A percentile compares a stretch with the other conserved stretches of the same genome.
Evolutionary conservation across 495 filamentous ascomycete genomes (phyloP).

Genomic region (Hypoxylon fuscum): DNA sequence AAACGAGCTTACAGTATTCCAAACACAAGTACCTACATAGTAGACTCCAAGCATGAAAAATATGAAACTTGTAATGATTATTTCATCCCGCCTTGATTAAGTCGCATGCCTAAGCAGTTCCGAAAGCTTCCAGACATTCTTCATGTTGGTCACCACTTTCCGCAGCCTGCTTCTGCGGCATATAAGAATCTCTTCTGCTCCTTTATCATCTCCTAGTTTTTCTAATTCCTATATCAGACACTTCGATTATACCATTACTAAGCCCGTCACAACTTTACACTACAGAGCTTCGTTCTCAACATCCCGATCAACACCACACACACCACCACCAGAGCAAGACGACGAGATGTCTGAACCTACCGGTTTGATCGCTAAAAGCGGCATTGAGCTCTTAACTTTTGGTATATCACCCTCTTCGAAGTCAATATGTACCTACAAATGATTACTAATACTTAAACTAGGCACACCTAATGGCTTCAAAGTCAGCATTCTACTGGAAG

Average conservation of each 20-base stretch:
- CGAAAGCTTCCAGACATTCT: slow-evolving; percentile 1
- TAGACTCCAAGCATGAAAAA: no score
- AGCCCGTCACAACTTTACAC: neutral
- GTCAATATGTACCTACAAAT: neutral
- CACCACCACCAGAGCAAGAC: slow-evolving; percentile 5
- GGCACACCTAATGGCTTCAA: slow-evolving; percentile 64
- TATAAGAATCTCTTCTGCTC: slow-evolving; percentile 26
- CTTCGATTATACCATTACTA: neutral
- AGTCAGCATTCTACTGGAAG: slow-evolving; percentile 82
- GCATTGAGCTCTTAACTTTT: slow-evolving; percentile 65
- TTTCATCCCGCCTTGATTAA: no score
- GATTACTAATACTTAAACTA: slow-evolving; percentile 7
- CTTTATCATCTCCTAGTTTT: slow-evolving; percentile 2
- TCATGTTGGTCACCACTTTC: slow-evolving; percentile 23
- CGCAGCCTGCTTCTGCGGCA: slow-evolving; percentile 9
- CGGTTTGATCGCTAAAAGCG: slow-evolving; percentile 62
- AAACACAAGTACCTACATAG: no score
- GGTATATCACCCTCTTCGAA: slow-evolving; percentile 30
- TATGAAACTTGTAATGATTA: no score
- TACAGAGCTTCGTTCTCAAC: slow-evolving; percentile 32
- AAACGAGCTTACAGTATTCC: no score
- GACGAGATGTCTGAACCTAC: slow-evolving; percentile 51
- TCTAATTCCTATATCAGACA: neutral
- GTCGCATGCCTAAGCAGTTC: neutral
- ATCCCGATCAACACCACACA: slow-evolving; percentile 1